Evolutionary conservation across 345 rosid genomes (phyloP).

Genomic region (rapeseed (Brassica napus)): DNA sequence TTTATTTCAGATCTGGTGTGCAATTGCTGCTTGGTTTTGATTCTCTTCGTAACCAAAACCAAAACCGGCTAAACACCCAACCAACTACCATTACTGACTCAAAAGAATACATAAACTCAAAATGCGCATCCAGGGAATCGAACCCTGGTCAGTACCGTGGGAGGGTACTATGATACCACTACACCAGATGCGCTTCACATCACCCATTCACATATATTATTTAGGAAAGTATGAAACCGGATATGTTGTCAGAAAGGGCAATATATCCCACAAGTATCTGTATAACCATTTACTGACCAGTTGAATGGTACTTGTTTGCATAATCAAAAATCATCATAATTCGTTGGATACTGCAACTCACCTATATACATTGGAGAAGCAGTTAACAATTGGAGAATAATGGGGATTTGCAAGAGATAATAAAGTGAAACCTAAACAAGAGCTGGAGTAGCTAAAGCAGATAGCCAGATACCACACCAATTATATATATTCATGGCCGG

Average conservation of each 20-base stretch:
- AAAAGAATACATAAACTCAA: background rate
- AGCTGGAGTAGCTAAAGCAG: slow-evolving; percentile 87
- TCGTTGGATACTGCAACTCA: slow-evolving; percentile 55
- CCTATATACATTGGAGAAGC: slow-evolving; percentile 43
- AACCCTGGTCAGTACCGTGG: slow-evolving; percentile 97
- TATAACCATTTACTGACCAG: slow-evolving; percentile 47
- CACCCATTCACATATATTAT: background rate
- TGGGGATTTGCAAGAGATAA: slow-evolving; percentile 11
- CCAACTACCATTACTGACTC: background rate
- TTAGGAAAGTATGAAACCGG: slow-evolving; percentile 68
- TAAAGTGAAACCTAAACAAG: slow-evolving; percentile 68
- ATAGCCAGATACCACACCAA: slow-evolving; percentile 64
- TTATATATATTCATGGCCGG: slow-evolving; percentile 71
- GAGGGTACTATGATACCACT: slow-evolving; percentile 99
- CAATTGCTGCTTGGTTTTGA: too few relatives aligned
- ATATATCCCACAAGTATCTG: slow-evolving; percentile 77
- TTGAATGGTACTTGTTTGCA: slow-evolving; percentile 29
- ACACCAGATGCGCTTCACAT: slow-evolving; percentile 72
- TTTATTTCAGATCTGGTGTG: too few relatives aligned
- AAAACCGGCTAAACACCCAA: background rate
- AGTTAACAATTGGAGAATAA: slow-evolving; percentile 32
- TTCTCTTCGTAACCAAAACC: background rate
- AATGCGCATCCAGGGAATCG: slow-evolving; percentile 93
- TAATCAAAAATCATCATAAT: slow-evolving; percentile 31
- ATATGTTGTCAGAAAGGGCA: slow-evolving; percentile 69